Conservation (phyloP, 805 yeast species). For the Metahyphopichia silvanorum region DNA sequence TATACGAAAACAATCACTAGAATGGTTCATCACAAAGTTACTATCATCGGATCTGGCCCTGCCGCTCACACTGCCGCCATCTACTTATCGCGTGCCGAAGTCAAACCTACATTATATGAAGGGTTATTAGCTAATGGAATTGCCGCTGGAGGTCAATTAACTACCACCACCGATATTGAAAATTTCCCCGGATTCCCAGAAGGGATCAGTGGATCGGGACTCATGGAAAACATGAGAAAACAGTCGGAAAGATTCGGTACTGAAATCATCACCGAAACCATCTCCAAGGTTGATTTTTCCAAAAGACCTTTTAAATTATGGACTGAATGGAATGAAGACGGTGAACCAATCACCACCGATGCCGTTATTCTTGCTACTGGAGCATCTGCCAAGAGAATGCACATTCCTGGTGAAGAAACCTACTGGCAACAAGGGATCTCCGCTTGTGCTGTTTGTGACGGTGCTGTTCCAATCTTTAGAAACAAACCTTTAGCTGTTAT, state of each 20-base stretch:
- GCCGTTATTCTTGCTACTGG: conserved; percentile 95
- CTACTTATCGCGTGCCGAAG: conserved; percentile 94
- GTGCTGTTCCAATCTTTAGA: conserved; percentile 98
- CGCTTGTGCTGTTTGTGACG: conserved; percentile 99
- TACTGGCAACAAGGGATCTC: conserved; percentile 99
- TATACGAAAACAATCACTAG: too few species aligned
- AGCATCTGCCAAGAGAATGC: conserved; percentile 94
- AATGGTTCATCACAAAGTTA: conserved; percentile 83
- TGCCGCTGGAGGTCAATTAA: conserved; percentile 98
- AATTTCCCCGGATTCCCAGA: conserved; percentile 99
- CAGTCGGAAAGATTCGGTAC: conserved; percentile 91
- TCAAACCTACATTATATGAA: conserved; percentile 89
- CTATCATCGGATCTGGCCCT: conserved; percentile 95
- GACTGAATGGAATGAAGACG: conserved; percentile 94
- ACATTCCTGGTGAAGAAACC: conserved; percentile 92
- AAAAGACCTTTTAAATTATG: conserved; percentile 91
- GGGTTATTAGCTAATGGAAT: conserved; percentile 97
- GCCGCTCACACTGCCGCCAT: conserved; percentile 99
- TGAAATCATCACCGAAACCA: conserved; percentile 90
- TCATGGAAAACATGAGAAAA: conserved; percentile 92
- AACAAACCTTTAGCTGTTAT: conserved; percentile 96
- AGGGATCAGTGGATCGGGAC: conserved; percentile 80
- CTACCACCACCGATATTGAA: conserved; percentile 98
- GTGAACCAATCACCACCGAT: conserved; percentile 87
- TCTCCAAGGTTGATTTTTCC: conserved; percentile 86